Conservation (phyloP, 228 moss, liverwort and hornwort species). For the Sphagnum magellanicum region DNA sequence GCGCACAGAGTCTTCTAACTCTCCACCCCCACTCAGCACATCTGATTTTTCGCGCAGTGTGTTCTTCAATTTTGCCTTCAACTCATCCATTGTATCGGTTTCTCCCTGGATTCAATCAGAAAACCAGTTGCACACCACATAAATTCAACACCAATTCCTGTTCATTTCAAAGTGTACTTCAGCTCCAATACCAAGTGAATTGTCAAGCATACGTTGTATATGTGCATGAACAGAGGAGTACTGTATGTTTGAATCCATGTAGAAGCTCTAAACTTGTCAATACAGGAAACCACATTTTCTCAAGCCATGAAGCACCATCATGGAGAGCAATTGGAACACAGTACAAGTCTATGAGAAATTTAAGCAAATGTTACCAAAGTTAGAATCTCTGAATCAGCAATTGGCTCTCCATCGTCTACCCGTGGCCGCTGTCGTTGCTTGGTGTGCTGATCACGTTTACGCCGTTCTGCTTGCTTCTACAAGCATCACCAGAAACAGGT, state of each 20-base stretch:
- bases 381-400: constrained; percentile 63
- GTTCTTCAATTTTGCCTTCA: constrained; percentile 83
- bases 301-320: no score
- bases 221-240: no score
- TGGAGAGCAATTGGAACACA: no score
- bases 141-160: no score
- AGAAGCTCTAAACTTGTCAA: no score
- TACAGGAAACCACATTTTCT: no score
- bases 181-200: no score
- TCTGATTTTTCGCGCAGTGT: constrained; percentile 89
- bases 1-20: constrained; percentile 72
- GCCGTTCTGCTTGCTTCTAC: constrained; percentile 94
- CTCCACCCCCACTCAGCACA: constrained; percentile 83
- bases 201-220: no score
- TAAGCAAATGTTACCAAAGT: constrained; percentile 35
- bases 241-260: no score
- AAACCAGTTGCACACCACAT: no score
- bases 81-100: constrained; percentile 76
- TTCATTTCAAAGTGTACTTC: no score
- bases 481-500: constrained; percentile 3
- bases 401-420: constrained; percentile 94
- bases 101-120: constrained; percentile 25
- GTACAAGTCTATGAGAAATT: no score
- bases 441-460: constrained; percentile 64
- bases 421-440: constrained; percentile 76